Base-by-base conservation (phyloP, 2,329 filamentous ascomycete genomes). In the Massarina eburnea region DNA sequence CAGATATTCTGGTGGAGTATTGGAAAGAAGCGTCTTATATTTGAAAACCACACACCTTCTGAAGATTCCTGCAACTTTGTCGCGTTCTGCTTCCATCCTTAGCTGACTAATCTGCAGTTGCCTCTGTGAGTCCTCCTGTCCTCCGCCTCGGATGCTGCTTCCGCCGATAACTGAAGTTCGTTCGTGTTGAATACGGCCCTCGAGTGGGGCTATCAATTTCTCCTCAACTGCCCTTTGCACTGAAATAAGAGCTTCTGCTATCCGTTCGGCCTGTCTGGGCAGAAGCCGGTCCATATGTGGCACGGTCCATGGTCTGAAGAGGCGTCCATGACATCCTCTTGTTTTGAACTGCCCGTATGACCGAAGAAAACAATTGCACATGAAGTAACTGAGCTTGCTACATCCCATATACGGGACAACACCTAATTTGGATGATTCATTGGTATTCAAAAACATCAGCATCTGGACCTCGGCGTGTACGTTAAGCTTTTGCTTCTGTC, bases 371-470 rank as follows among this genome's bases (percentile, higher is more conserved):
- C 21, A 27, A 48, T 43, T 19, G 41, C 55, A 60, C 54, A 57
- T 45, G 48, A 60, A 60, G 51, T 54, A 60, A 37, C 57, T 45
- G 17, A 58, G 46, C 49, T 58, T 58, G 44, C 57, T 60, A 43
- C 54, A 60, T 51, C 57, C 57, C 39, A 58, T 35, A 37, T 60
- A 60, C 12, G 55, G 46, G 27, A 60, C 46, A 17, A 51, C 22
- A 8, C 41, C 39, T 3, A 24, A 44, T 12, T 17, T 20, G 12
- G 46, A 49, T 26, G 43, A 35, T 20, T 45, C 45, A 35, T 22
- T 44, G 8, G 29, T 49, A 42, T 42, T 47, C 43, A 60, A 41
- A 49, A 34, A 47, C 20, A 60, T 21, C 14, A 60, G 39, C 46
- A 60, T 46, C 47, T 60, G 55, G 3, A 58, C 54, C 39, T 60